Evolutionary conservation across 371 early-diverging fungal species (phyloP).

Genomic region (Lichtheimia hyalospora): DNA sequence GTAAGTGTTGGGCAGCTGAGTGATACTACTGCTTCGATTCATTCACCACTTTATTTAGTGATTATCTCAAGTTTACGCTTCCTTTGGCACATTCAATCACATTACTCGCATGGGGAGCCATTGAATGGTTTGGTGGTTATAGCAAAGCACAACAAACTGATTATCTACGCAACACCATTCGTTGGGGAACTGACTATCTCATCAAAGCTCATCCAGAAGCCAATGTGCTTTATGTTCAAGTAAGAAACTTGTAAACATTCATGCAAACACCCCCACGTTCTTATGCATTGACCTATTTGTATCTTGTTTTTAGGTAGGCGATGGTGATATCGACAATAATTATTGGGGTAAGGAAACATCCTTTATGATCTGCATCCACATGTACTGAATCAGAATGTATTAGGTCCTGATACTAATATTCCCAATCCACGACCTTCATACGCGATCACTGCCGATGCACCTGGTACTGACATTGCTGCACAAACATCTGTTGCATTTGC

Average conservation of each 20-base stretch:
- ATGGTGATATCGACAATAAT: conserved; percentile 26
- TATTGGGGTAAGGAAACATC: conserved; percentile 26
- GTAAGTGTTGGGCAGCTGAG: conserved; percentile 5
- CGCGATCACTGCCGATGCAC: conserved; percentile 26
- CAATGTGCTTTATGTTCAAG: conserved; percentile 43
- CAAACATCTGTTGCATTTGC: conserved; percentile 53
- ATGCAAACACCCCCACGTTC: too few relatives aligned
- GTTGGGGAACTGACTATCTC: conserved; percentile 67
- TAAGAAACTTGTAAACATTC: conserved; percentile 6
- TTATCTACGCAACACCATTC: conserved; percentile 46
- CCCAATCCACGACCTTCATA: conserved; percentile 44
- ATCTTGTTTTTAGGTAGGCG: conserved; percentile 17
- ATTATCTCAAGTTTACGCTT: conserved; percentile 58
- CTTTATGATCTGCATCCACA: neutral
- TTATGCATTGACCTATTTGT: too few relatives aligned
- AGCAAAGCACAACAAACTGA: conserved; percentile 38
- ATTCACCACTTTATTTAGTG: conserved; percentile 10
- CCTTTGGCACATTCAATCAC: conserved; percentile 51
- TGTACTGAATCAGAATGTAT: neutral
- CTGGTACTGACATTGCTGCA: conserved; percentile 52
- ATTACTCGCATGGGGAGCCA: conserved; percentile 51
- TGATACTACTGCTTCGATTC: neutral
- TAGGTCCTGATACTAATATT: conserved; percentile 33
- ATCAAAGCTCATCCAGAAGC: conserved; percentile 60
- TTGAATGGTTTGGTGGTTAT: conserved; percentile 57